Evolutionary conservation across 345 rosid genomes (phyloP).

Genomic region (Pseudoturritis turrita): DNA sequence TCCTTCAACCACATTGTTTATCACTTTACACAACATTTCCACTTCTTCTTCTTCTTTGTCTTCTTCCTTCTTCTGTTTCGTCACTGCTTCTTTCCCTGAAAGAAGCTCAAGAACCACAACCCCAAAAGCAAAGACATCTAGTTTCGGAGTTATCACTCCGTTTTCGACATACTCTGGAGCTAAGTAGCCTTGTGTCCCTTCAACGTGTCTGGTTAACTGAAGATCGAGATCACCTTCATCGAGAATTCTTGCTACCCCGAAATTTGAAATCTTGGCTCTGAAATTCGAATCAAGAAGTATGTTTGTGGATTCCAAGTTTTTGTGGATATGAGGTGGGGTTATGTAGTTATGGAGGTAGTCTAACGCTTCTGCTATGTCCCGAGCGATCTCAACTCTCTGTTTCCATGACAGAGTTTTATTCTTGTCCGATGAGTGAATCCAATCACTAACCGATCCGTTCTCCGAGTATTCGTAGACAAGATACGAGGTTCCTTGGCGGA

Average conservation of each 20-base stretch:
- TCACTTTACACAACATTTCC: conserved; percentile 45
- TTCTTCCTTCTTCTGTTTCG: conserved; percentile 14
- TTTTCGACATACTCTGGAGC: conserved; percentile 88
- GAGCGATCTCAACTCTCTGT: conserved; percentile 74
- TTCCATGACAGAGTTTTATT: conserved; percentile 58
- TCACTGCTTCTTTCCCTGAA: conserved; percentile 68
- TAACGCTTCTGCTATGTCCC: conserved; percentile 68
- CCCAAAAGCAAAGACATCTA: conserved; percentile 85
- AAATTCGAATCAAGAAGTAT: conserved; percentile 65
- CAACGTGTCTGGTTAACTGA: conserved; percentile 75
- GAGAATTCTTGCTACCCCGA: conserved; percentile 64
- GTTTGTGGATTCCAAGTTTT: conserved; percentile 79
- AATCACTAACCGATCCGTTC: conserved; percentile 63
- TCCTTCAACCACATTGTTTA: conserved; percentile 59
- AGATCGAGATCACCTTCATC: conserved; percentile 42
- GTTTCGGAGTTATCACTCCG: conserved; percentile 75
- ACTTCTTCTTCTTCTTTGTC: conserved; percentile 25
- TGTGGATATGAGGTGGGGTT: conserved; percentile 75
- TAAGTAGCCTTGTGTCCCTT: conserved; percentile 84
- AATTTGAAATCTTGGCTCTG: conserved; percentile 74
- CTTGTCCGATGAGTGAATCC: conserved; percentile 45
- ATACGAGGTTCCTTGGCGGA: conserved; percentile 66
- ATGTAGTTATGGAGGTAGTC: conserved; percentile 75
- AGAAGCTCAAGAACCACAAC: conserved; percentile 78
- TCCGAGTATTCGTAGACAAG: conserved; percentile 76